phyloP scores from a whole-genome alignment of 1,139 yeast genomes.

The Torulaspora pretoriensis region DNA sequence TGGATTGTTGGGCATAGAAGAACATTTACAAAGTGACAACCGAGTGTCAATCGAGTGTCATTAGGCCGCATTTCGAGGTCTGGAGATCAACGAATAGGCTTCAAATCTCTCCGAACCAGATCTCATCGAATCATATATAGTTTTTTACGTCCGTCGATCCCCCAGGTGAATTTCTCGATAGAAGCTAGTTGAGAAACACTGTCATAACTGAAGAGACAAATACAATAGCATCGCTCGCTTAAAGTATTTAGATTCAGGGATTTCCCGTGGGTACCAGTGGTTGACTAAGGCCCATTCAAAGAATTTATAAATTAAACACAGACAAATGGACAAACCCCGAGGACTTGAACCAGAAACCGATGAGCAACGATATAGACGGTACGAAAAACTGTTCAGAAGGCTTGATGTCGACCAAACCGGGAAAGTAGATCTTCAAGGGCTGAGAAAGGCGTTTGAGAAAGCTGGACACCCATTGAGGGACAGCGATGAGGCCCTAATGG shows the following conservation, averaged over 20 bases:
- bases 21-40: too few relatives aligned
- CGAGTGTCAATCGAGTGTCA: too few relatives aligned
- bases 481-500: constrained; percentile 55
- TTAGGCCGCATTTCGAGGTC: too few relatives aligned
- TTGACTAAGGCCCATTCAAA: neutral
- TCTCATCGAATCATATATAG: constrained; percentile 1
- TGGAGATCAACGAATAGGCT: too few relatives aligned
- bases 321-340: constrained; percentile 10
- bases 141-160: constrained; percentile 1
- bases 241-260: neutral
- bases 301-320: neutral
- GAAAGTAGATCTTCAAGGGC: constrained; percentile 51
- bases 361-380: constrained; percentile 24
- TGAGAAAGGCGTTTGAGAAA: constrained; percentile 50
- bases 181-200: neutral
- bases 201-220: neutral
- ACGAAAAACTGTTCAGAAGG: constrained; percentile 38
- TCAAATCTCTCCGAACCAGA: neutral
- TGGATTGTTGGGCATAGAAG: too few relatives aligned
- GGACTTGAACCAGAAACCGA: constrained; percentile 15
- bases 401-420: constrained; percentile 55
- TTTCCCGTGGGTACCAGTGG: neutral
- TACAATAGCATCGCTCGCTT: neutral
- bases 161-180: constrained; percentile 1
- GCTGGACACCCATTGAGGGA: constrained; percentile 65